Conservation (phyloP, 306 rosid genomes). For the Castanea crenata region DNA sequence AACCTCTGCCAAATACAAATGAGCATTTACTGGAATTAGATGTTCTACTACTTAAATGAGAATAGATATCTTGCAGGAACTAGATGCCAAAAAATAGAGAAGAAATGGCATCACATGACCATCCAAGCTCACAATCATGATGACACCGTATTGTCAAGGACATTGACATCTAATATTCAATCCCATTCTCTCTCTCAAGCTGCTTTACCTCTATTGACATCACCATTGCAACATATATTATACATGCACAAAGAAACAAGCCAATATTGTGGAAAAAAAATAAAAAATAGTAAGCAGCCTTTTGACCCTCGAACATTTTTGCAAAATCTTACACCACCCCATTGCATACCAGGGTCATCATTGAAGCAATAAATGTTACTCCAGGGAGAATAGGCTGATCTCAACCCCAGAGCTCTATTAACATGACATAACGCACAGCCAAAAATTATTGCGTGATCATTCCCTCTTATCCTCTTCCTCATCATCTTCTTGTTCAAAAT, state of each 20-base stretch:
- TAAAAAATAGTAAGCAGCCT: slow-evolving; percentile 17
- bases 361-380: slow-evolving; percentile 24
- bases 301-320: slow-evolving; percentile 22
- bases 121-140: background rate
- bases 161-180: background rate
- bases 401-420: background rate
- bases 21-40: background rate
- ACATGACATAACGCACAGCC: background rate
- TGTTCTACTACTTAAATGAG: too few relatives aligned
- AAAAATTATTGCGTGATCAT: slow-evolving; percentile 27
- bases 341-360: slow-evolving; percentile 25
- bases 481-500: slow-evolving; percentile 51
- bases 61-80: too few relatives aligned
- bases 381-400: background rate
- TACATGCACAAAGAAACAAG: slow-evolving; percentile 31
- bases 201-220: background rate
- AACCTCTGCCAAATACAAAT: background rate
- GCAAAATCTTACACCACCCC: slow-evolving; percentile 46
- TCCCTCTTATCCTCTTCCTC: slow-evolving; percentile 84
- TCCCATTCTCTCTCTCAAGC: background rate
- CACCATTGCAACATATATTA: slow-evolving; percentile 20
- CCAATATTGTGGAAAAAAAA: slow-evolving; percentile 22
- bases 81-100: too few relatives aligned
- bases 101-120: too few relatives aligned
- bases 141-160: background rate